Evolutionary conservation across 208 protist genomes (phyloP).

Genomic region (Acanthamoeba royreba): DNA sequence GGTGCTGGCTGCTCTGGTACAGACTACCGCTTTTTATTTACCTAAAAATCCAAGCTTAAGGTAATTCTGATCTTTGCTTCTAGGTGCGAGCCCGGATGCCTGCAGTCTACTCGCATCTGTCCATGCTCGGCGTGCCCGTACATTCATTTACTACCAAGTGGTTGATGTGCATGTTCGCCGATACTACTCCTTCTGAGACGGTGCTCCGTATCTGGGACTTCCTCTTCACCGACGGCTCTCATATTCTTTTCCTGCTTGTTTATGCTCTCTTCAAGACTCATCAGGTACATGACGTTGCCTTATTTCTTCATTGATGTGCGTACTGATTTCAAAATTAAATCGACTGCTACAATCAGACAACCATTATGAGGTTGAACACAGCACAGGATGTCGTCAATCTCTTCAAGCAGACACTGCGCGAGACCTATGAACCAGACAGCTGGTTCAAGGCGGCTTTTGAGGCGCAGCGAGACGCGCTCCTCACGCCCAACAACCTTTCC

Average conservation of each 20-base stretch:
- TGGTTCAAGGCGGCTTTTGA: conserved; percentile 37
- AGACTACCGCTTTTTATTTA: neutral
- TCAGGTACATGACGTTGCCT: neutral
- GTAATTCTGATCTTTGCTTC: neutral
- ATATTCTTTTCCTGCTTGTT: conserved; percentile 36
- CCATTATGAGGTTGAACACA: neutral
- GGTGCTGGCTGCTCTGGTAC: neutral
- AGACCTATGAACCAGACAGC: neutral
- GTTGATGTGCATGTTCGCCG: conserved; percentile 33
- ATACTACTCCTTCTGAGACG: conserved; percentile 22
- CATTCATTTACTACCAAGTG: conserved; percentile 43
- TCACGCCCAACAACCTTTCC: conserved; percentile 5
- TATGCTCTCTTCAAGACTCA: conserved; percentile 30
- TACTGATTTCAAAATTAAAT: neutral
- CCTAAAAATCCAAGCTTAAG: neutral
- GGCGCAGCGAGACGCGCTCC: neutral
- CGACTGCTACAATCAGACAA: neutral
- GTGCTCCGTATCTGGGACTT: conserved; percentile 38
- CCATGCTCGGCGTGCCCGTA: conserved; percentile 1
- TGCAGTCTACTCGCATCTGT: neutral
- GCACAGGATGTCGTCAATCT: conserved; percentile 31
- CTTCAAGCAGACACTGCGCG: conserved; percentile 1
- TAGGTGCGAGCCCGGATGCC: neutral
- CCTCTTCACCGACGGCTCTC: conserved; percentile 36
- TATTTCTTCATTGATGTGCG: neutral